Evolutionary conservation across 805 yeast species (phyloP).

Genomic region (Metschnikowia arizonensis): DNA sequence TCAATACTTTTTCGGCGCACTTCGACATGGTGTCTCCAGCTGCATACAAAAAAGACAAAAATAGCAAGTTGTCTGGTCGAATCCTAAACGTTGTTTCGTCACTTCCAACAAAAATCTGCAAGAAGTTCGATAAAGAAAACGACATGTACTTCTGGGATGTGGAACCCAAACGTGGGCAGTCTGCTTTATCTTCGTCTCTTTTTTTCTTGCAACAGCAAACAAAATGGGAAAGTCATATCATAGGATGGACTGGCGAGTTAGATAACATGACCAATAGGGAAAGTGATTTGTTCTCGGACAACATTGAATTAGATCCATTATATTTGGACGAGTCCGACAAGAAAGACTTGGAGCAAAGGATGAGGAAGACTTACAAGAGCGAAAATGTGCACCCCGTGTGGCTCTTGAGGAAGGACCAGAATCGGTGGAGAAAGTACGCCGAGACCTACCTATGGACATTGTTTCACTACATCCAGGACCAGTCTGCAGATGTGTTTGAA

Average conservation of each 20-base stretch:
- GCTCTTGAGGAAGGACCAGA: constrained; percentile 75
- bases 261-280: constrained; percentile 25
- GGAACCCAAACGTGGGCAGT: constrained; percentile 69
- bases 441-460: constrained; percentile 93
- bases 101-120: constrained; percentile 59
- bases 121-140: constrained; percentile 27
- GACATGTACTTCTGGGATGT: constrained; percentile 50
- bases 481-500: constrained; percentile 61
- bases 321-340: constrained; percentile 58
- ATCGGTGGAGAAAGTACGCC: constrained; percentile 84
- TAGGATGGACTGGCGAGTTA: constrained; percentile 96
- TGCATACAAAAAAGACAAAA: constrained; percentile 24
- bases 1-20: constrained; percentile 22
- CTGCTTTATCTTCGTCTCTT: constrained; percentile 77
- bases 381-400: constrained; percentile 79
- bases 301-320: constrained; percentile 52
- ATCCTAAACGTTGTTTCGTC: constrained; percentile 64
- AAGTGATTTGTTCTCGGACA: constrained; percentile 22
- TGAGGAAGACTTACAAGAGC: constrained; percentile 44
- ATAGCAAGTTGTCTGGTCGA: constrained; percentile 55
- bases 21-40: constrained; percentile 25
- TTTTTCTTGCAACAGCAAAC: constrained; percentile 59
- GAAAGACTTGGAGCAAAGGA: constrained; percentile 41
- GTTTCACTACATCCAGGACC: constrained; percentile 85
- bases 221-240: constrained; percentile 81